These are phyloP conservation scores for Amanita pseudoporphyria DNA, from an alignment of 768 basidiomycete genomes.

Conservation along the genomic window DNA sequence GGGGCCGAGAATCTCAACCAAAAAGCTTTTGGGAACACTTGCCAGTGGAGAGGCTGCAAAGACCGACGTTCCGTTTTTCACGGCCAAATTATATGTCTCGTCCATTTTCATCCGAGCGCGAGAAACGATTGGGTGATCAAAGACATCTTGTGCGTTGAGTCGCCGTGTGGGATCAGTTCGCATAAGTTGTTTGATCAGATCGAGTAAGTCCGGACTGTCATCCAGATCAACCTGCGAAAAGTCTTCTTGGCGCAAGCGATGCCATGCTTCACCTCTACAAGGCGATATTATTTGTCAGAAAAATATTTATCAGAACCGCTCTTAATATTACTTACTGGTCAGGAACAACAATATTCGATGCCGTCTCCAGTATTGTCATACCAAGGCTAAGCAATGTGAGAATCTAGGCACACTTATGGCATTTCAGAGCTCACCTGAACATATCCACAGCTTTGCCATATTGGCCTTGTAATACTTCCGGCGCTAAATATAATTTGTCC, in stretches of 20 bases:
- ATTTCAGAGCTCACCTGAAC: conserved; percentile 68
- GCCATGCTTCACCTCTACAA: conserved; percentile 86
- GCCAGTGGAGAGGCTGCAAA: conserved; percentile 56
- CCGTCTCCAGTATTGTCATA: conserved; percentile 91
- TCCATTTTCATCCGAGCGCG: conserved; percentile 62
- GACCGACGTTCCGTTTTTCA: conserved; percentile 25
- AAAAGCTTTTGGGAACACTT: conserved; percentile 49
- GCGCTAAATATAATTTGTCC: conserved; percentile 94
- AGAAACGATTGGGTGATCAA: conserved; percentile 50
- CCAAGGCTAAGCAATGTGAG: conserved; percentile 68
- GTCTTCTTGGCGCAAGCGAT: conserved; percentile 83
- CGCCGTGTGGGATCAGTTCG: conserved; percentile 56
- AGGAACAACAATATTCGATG: conserved; percentile 93
- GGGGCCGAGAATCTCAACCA: conserved; percentile 49
- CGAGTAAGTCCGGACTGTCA: conserved; percentile 54
- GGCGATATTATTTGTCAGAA: conserved; percentile 10
- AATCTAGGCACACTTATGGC: conserved; percentile 17
- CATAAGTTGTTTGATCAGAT: conserved; percentile 72
- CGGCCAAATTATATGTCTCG: conserved; percentile 25
- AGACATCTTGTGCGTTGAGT: conserved; percentile 45
- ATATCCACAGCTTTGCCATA: conserved; percentile 95
- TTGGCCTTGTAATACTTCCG: conserved; percentile 84
- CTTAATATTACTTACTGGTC: conserved; percentile 73
- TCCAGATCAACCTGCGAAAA: conserved; percentile 76
- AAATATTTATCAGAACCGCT: conserved; percentile 12